Conservation (phyloP, 1,284 basidiomycete species). For the Moesziomyces sp. region DNA sequence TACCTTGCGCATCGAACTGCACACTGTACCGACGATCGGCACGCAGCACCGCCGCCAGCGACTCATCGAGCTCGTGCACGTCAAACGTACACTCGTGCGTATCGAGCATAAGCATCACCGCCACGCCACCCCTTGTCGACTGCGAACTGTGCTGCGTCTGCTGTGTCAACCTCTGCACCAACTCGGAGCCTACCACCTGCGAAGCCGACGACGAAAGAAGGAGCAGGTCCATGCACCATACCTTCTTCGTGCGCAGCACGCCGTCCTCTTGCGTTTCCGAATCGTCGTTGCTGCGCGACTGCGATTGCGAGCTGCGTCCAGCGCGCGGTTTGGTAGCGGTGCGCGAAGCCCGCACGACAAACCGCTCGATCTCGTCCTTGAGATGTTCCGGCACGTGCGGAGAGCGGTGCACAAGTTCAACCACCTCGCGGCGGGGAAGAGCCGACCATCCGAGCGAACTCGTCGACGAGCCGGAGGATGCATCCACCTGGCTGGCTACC, state of each 20-base stretch:
- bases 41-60: slow-evolving; percentile 16
- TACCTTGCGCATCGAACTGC: slow-evolving; percentile 22
- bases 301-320: neutral
- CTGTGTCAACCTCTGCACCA: slow-evolving; percentile 11
- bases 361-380: slow-evolving; percentile 43
- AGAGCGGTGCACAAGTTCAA: slow-evolving; percentile 29
- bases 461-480: slow-evolving; percentile 2
- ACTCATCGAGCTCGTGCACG: slow-evolving; percentile 43
- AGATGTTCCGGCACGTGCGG: slow-evolving; percentile 33
- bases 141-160: slow-evolving; percentile 13
- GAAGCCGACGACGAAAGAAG: slow-evolving; percentile 9
- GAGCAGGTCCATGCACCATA: slow-evolving; percentile 43
- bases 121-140: neutral
- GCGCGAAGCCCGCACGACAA: slow-evolving; percentile 20
- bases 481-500: neutral
- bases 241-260: slow-evolving; percentile 27
- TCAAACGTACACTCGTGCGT: slow-evolving; percentile 29
- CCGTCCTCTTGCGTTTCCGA: slow-evolving; percentile 47
- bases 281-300: slow-evolving; percentile 23
- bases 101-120: slow-evolving; percentile 27
- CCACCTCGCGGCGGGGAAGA: slow-evolving; percentile 24
- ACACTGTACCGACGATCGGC: slow-evolving; percentile 23
- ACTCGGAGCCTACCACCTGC: slow-evolving; percentile 3
- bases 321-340: slow-evolving; percentile 5
- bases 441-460: slow-evolving; percentile 26